Evolutionary conservation across 768 basidiomycete genomes (phyloP), one percentile per base, ranked within the genome.

Genomic region (Gloeopeniophorella convolvens): DNA sequence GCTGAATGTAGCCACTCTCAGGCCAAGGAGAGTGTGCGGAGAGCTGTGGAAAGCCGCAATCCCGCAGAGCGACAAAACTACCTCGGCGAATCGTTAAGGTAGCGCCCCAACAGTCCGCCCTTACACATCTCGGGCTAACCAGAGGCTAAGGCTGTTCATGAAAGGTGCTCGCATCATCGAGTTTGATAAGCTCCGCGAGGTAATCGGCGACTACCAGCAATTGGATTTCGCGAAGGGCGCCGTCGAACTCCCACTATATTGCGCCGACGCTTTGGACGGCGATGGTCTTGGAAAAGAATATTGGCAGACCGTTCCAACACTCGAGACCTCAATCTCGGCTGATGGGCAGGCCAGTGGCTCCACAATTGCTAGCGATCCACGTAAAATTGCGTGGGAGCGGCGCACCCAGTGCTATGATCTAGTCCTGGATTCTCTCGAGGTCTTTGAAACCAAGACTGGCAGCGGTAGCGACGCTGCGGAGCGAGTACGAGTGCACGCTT

Each of bases 1-100:
- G 13, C n/a, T 26, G 18, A 52, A 3, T 31, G 8, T 9, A n/a
- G 9, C 33, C 21, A 34, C 11, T 28, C 27, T 3, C 44, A 94
- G 90, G 95, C 95, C 2, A 85, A 89, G 63, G 96, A 99, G 70
- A 92, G 88, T 59, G 75, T 96, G 30, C 85, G 92, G 9, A 89
- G 88, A 62, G 92, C 96, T 26, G 82, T 86, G 21, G 89, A 92
- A 61, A 82, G 88, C 16, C 73, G 78, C 47, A 85, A 83, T 64
- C 74, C 78, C 3, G 68, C 71, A 1, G 93, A 97, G 62, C 77
- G 83, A 45, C 82, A 85, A 49, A 83, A 85, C 46, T 82, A 78
- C 73, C 73, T 98, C 37, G 78, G 79, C 26, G 94, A 98, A 67
- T 92, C 95, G 0, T 68, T 98, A 39, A 76, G 89, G 93, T 91